Evolutionary conservation across 108 stramenopile genomes (phyloP).

Genomic region (Nitzschia palea): DNA sequence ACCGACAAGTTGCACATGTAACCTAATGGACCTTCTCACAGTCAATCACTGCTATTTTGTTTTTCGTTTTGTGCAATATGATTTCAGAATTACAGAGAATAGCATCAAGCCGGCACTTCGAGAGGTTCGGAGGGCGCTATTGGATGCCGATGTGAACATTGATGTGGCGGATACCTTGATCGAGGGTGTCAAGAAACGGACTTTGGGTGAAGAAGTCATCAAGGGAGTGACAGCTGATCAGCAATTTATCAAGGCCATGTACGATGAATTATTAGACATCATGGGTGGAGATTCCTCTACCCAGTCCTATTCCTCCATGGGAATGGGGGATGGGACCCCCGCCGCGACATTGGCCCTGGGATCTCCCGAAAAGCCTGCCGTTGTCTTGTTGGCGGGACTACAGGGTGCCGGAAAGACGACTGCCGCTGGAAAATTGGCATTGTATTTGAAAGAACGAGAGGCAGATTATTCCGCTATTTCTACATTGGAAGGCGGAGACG

Average conservation of each 20-base stretch:
- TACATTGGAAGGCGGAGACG: constrained; percentile 47
- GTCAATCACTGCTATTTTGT: neutral
- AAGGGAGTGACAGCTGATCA: constrained; percentile 92
- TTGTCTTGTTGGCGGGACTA: constrained; percentile 92
- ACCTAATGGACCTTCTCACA: too few relatives aligned
- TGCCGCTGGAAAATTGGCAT: constrained; percentile 91
- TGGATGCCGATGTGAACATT: constrained; percentile 90
- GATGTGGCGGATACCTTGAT: constrained; percentile 89
- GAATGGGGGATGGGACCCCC: constrained; percentile 30
- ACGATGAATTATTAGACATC: constrained; percentile 92
- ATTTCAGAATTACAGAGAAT: constrained; percentile 74
- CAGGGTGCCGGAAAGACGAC: constrained; percentile 98
- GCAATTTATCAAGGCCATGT: constrained; percentile 94
- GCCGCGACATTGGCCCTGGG: constrained; percentile 64
- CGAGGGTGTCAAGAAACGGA: constrained; percentile 84
- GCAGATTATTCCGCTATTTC: constrained; percentile 58
- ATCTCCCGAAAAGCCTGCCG: constrained; percentile 62
- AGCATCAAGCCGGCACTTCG: constrained; percentile 77
- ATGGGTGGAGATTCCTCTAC: constrained; percentile 80
- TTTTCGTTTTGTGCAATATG: too few relatives aligned
- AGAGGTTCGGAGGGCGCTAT: constrained; percentile 85
- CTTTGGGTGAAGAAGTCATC: constrained; percentile 78
- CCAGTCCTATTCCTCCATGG: constrained; percentile 6
- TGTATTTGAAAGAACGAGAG: constrained; percentile 84
- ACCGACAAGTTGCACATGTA: neutral